Evolutionary conservation across 495 filamentous ascomycete genomes (phyloP), one percentile per base, ranked within the genome.

Genomic region (Penicillium chermesinum): DNA sequence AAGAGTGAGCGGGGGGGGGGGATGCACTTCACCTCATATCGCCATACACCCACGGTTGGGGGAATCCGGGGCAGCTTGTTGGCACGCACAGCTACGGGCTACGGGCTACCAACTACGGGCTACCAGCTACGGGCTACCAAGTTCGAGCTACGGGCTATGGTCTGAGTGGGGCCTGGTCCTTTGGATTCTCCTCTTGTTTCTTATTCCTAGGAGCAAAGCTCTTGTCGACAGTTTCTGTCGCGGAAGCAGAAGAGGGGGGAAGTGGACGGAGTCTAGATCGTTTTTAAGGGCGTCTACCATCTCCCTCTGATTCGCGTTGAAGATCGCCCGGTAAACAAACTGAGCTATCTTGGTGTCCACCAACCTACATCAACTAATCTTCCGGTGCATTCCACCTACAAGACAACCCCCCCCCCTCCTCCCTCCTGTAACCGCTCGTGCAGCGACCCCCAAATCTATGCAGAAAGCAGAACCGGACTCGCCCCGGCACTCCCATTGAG

Each of bases 21-120:
- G 62, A 59, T 59, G 57, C 55, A 54, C n/a, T 56, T 54, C 59
- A 61, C 64, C 63, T 57, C 59, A 59, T 56, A 59, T 58, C 51
- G 52, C 52, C 42, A 49, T 44, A 43, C 20, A 38, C n/a, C 32
- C 18, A n/a, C 25, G 25, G 4, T 30, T 10, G 25, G 5, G 25
- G 5, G 25, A 30, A 5, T 30, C 25, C 25, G 25, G n/a, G n/a
- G n/a, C n/a, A n/a, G n/a, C n/a, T n/a, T n/a, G n/a, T n/a, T n/a
- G n/a, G n/a, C n/a, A n/a, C n/a, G n/a, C n/a, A n/a, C n/a, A n/a
- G n/a, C n/a, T n/a, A n/a, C n/a, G n/a, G n/a, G n/a, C n/a, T n/a
- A n/a, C n/a, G n/a, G n/a, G n/a, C n/a, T n/a, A n/a, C n/a, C n/a
- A n/a, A n/a, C n/a, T n/a, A n/a, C n/a, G n/a, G n/a, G n/a, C n/a